A percentile compares a stretch with the other conserved stretches of the same genome.
These are phyloP conservation scores for Forsythia suspensa DNA, from an alignment of 257 asterid genomes.

Conservation along the genomic window DNA sequence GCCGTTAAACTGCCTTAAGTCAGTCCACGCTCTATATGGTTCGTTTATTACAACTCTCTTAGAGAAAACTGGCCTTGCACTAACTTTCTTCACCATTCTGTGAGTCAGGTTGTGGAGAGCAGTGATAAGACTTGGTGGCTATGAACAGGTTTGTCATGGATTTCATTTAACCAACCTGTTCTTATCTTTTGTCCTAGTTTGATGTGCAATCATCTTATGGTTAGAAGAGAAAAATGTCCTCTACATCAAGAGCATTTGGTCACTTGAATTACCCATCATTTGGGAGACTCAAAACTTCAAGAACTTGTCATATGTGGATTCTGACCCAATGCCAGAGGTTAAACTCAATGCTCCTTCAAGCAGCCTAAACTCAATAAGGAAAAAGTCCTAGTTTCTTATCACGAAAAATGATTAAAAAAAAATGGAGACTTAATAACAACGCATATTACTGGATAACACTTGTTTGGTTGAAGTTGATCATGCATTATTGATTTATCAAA, in stretches of 20 bases:
- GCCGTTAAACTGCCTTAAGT: conserved; percentile 91
- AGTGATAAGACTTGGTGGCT: conserved; percentile 88
- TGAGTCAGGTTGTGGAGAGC: conserved; percentile 82
- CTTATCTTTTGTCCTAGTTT: conserved; percentile 6
- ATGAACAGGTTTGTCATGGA: conserved; percentile 65
- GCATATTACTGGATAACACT: not conserved
- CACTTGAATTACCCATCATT: not conserved
- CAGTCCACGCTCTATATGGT: conserved; percentile 21
- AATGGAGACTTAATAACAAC: not conserved
- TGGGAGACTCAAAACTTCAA: not conserved
- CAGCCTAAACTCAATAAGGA: not conserved
- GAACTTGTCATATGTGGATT: not conserved
- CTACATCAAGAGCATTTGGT: not conserved
- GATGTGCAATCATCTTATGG: conserved; percentile 4
- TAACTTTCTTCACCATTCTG: conserved; percentile 11
- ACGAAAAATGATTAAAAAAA: not conserved
- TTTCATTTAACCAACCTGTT: conserved; percentile 19
- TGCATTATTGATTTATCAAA: not conserved
- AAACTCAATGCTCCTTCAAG: not conserved
- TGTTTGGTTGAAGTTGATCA: not conserved
- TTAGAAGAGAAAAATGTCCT: not conserved
- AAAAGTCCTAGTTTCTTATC: not conserved
- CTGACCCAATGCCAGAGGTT: not conserved
- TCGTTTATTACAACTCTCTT: conserved; percentile 4
- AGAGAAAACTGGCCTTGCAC: not conserved